A percentile compares a stretch with the other conserved stretches of the same genome.
Evolutionary conservation across 495 filamentous ascomycete genomes (phyloP).

Genomic region (Platismatia glauca): DNA sequence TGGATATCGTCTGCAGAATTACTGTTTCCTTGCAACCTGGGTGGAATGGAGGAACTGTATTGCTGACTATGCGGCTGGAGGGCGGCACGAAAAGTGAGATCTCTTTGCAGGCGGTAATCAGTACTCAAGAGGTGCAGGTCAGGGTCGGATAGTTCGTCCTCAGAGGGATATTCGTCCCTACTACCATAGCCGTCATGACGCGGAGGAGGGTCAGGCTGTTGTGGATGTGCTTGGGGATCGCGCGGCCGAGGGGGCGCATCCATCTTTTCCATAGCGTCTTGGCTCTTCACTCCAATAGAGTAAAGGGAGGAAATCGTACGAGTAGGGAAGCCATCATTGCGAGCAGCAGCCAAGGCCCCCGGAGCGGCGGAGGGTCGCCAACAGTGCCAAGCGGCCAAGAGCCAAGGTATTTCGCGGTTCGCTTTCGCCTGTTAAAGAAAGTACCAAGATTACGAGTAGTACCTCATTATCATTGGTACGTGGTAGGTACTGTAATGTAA

Average conservation of each 20-base stretch:
- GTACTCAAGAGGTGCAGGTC: conserved; percentile 19
- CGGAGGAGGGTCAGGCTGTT: neutral
- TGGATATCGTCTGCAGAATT: conserved; percentile 8
- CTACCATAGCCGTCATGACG: neutral
- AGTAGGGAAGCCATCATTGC: neutral
- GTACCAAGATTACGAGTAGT: no score
- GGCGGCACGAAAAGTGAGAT: conserved; percentile 13
- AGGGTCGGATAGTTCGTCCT: conserved; percentile 17
- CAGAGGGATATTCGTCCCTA: conserved; percentile 17
- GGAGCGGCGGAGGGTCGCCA: neutral
- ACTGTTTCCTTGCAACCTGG: neutral
- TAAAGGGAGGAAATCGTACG: no score
- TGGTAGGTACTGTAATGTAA: no score
- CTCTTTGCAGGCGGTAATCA: conserved; percentile 16
- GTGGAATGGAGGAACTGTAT: conserved; percentile 1
- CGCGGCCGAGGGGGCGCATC: conserved; percentile 2
- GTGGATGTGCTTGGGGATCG: neutral
- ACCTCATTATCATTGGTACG: no score
- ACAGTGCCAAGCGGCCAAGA: conserved; percentile 12
- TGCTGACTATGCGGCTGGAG: conserved; percentile 2
- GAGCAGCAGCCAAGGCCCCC: conserved; percentile 3
- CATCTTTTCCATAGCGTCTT: conserved; percentile 2
- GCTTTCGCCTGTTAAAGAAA: no score
- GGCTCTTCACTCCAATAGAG: neutral
- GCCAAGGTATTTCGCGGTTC: no score